These are phyloP conservation scores for Blastobotrys parvus DNA, from an alignment of 805 yeast species.

Conservation along the genomic window DNA sequence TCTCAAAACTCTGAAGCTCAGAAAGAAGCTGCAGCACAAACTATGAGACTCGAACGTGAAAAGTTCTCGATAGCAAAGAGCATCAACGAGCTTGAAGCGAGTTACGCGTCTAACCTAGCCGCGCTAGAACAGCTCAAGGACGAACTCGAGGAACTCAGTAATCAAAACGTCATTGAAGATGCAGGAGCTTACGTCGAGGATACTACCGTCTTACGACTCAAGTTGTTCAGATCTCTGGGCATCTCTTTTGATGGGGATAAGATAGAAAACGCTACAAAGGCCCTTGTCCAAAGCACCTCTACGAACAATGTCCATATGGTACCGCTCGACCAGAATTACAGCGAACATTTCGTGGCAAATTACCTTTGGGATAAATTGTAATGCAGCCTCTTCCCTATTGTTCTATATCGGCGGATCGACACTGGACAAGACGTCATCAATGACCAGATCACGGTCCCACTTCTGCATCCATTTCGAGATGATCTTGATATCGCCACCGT, in stretches of 20 bases:
- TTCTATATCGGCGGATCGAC: slow-evolving; percentile 44
- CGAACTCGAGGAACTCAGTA: slow-evolving; percentile 15
- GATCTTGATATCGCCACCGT: slow-evolving; percentile 45
- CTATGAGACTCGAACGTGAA: slow-evolving; percentile 19
- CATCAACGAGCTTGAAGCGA: slow-evolving; percentile 22
- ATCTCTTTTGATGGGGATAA: slow-evolving; percentile 16
- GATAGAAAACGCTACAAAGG: slow-evolving; percentile 12
- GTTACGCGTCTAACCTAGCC: slow-evolving; percentile 14
- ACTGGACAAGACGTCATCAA: slow-evolving; percentile 43
- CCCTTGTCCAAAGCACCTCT: slow-evolving; percentile 16
- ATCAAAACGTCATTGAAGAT: slow-evolving; percentile 11
- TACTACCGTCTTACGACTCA: slow-evolving; percentile 17
- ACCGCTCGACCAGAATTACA: slow-evolving; percentile 37
- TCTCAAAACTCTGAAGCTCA: slow-evolving; percentile 10
- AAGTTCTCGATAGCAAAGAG: slow-evolving; percentile 22
- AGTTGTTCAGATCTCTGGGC: slow-evolving; percentile 20
- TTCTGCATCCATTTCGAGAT: slow-evolving; percentile 34
- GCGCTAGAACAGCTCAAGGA: slow-evolving; percentile 14
- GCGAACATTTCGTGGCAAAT: slow-evolving; percentile 63
- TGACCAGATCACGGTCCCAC: slow-evolving; percentile 41
- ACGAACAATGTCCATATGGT: slow-evolving; percentile 17
- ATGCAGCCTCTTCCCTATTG: background rate
- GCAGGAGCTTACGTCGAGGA: slow-evolving; percentile 11
- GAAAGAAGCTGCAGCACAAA: slow-evolving; percentile 10
- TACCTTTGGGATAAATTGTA: slow-evolving; percentile 58